These are phyloP conservation scores for Paraphaeosphaeria sporulosa DNA, from an alignment of 2,329 filamentous ascomycete genomes.

Conservation along the genomic window DNA sequence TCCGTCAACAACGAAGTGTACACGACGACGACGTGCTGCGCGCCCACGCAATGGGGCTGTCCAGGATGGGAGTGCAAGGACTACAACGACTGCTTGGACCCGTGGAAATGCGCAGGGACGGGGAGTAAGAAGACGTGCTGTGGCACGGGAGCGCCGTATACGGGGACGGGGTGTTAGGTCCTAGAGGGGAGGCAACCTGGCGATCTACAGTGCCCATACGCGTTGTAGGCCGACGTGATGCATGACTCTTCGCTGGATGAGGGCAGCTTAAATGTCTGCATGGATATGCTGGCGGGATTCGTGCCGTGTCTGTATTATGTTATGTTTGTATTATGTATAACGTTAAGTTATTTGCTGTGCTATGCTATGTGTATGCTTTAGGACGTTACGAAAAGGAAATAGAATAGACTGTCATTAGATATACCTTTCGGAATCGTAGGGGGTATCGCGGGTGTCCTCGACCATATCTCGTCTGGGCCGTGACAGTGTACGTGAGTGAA, in stretches of 20 bases:
- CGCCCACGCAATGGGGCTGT: not conserved
- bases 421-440: not conserved
- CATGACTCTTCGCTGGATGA: not conserved
- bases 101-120: not conserved
- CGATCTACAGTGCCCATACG: too few species aligned
- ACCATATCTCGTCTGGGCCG: not conserved
- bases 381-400: not conserved
- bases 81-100: not conserved
- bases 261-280: not conserved
- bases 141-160: not conserved
- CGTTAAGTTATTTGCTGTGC: too few species aligned
- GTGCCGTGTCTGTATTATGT: not conserved
- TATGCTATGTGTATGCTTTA: not conserved
- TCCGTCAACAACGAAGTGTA: not conserved
- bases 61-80: not conserved
- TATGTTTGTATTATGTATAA: not conserved
- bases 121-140: not conserved
- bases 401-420: not conserved
- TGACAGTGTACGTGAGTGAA: not conserved
- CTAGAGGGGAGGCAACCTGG: not conserved
- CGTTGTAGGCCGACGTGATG: too few species aligned
- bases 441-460: conserved; percentile 1
- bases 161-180: not conserved
- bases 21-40: not conserved
- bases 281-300: not conserved